Percentiles rank a stretch among this genome's conserved stretches.
These are phyloP conservation scores for Mycena rebaudengoi DNA, from an alignment of 768 basidiomycete genomes.

Conservation along the genomic window DNA sequence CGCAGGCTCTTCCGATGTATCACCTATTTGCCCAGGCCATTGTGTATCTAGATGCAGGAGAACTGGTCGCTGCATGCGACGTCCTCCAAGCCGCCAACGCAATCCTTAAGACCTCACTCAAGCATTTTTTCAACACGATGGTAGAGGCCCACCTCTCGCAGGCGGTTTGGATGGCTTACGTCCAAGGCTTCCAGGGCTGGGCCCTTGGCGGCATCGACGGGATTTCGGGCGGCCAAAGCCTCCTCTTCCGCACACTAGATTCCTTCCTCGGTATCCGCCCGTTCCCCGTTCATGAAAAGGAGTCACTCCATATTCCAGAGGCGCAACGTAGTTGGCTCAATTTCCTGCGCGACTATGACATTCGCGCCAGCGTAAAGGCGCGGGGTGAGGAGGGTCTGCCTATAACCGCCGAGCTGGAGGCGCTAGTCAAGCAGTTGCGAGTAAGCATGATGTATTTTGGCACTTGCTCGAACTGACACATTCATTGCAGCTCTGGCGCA, in stretches of 20 bases:
- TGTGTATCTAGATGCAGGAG: conserved; percentile 12
- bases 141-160: conserved; percentile 15
- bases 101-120: conserved; percentile 15
- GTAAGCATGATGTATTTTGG: conserved; percentile 1
- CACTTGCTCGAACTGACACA: background rate
- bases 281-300: conserved; percentile 21
- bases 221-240: conserved; percentile 27
- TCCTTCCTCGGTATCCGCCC: conserved; percentile 29
- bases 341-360: conserved; percentile 24
- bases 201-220: conserved; percentile 27
- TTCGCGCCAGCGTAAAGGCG: conserved; percentile 18
- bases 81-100: conserved; percentile 24
- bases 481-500: conserved; percentile 21
- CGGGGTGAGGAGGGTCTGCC: conserved; percentile 4
- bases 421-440: conserved; percentile 26
- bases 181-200: conserved; percentile 30
- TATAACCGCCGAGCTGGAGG: conserved; percentile 20
- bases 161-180: conserved; percentile 22
- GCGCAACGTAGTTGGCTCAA: conserved; percentile 25
- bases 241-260: conserved; percentile 26
- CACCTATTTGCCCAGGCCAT: conserved; percentile 22
- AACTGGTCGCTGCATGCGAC: conserved; percentile 7
- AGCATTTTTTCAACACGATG: conserved; percentile 23
- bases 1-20: conserved; percentile 21
- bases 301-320: conserved; percentile 18